phyloP scores from a whole-genome alignment of 2,329 filamentous ascomycete species.

The Claviceps fusiformis region DNA sequence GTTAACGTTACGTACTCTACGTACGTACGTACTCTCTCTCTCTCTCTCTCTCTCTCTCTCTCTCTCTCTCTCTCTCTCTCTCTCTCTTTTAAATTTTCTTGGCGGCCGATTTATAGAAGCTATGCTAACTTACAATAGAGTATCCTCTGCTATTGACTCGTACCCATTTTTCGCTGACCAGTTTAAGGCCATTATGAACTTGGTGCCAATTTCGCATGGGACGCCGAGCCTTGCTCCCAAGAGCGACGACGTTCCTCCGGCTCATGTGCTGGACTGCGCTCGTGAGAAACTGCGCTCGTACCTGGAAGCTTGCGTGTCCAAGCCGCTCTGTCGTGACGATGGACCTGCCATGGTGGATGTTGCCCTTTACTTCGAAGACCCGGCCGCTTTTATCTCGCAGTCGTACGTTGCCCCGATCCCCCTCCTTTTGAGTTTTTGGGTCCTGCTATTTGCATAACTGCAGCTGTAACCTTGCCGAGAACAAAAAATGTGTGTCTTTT shows the following conservation, averaged over 20 bases:
- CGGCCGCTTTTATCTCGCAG: conserved; percentile 2
- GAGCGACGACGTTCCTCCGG: not conserved
- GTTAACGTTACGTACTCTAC: too few species aligned
- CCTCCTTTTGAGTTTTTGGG: not conserved
- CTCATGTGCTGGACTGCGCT: conserved; percentile 7
- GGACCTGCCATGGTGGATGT: conserved; percentile 7
- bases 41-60: too few species aligned
- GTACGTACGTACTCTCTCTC: too few species aligned
- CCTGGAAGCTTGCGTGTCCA: not conserved
- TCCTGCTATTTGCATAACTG: not conserved
- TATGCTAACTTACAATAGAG: conserved; percentile 4
- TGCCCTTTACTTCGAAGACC: conserved; percentile 8
- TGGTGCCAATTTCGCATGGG: conserved; percentile 3
- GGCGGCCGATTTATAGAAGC: not conserved
- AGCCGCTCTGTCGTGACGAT: conserved; percentile 1
- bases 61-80: too few species aligned
- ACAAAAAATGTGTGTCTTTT: too few species aligned
- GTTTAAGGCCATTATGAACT: not conserved
- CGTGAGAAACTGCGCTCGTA: conserved; percentile 1
- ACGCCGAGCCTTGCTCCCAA: not conserved
- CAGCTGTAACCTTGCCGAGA: not conserved
- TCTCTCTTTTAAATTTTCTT: too few species aligned
- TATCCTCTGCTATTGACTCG: conserved; percentile 2
- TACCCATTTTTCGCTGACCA: conserved; percentile 3
- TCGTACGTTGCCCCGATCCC: conserved; percentile 5